phyloP scores from a whole-genome alignment of 352 stramenopile species.

The Phytophthora chlamydospora region DNA sequence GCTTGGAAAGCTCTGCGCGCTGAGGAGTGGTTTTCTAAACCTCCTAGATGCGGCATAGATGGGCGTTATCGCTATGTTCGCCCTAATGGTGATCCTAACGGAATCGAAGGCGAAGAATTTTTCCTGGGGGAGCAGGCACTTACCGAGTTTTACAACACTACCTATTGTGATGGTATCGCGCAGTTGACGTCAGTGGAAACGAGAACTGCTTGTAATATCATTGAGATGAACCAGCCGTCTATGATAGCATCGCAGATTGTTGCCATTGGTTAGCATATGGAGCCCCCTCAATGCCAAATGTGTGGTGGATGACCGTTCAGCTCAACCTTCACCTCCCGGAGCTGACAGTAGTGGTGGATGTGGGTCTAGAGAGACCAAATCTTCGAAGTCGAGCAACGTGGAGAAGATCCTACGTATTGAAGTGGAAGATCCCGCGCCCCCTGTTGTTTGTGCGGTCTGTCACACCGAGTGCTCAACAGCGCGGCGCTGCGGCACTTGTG shows the following conservation, averaged over 20 bases:
- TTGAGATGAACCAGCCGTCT: too few relatives aligned
- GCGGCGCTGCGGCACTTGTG: not conserved
- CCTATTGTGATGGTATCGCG: not conserved
- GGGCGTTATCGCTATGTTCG: not conserved
- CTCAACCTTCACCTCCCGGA: too few relatives aligned
- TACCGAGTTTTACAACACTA: not conserved
- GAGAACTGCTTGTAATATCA: too few relatives aligned
- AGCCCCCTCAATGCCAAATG: too few relatives aligned
- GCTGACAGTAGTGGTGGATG: too few relatives aligned
- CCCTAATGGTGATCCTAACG: not conserved
- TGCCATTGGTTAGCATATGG: too few relatives aligned
- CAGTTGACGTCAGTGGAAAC: too few relatives aligned
- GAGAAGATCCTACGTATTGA: not conserved
- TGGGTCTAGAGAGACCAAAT: too few relatives aligned
- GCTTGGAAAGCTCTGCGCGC: too few relatives aligned
- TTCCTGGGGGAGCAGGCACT: not conserved
- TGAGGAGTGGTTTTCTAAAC: too few relatives aligned
- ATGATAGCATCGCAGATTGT: too few relatives aligned
- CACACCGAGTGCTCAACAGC: not conserved
- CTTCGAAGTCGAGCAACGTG: not conserved
- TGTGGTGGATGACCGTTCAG: too few relatives aligned
- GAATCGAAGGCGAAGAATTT: conserved; percentile 1
- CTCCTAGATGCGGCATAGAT: not conserved
- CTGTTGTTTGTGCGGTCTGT: not conserved
- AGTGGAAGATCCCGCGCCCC: not conserved